Percentiles rank a stretch among this genome's conserved stretches.
Conservation (phyloP, 495 filamentous ascomycete genomes). For the Penicillium ucsense region DNA sequence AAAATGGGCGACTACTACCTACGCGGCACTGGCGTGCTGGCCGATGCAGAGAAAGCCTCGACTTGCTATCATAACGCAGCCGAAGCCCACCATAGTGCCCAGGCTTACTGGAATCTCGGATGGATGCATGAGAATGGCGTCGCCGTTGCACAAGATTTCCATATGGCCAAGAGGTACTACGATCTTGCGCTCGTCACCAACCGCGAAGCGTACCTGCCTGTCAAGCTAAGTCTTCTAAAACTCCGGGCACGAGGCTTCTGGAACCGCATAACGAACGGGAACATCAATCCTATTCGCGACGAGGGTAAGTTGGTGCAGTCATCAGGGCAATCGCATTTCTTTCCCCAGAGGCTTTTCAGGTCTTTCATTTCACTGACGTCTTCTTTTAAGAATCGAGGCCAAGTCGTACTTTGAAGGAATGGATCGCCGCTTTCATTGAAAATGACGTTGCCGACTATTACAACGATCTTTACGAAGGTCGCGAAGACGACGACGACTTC, state of each 20-base stretch:
- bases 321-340: background rate
- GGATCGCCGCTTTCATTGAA: constrained; percentile 73
- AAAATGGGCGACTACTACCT: constrained; percentile 99
- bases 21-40: constrained; percentile 56
- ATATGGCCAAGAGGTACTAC: constrained; percentile 93
- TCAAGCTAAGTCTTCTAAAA: constrained; percentile 80
- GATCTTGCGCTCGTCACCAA: constrained; percentile 88
- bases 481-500: constrained; percentile 48
- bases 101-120: constrained; percentile 93
- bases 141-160: constrained; percentile 89
- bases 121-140: constrained; percentile 99
- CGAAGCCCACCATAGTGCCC: constrained; percentile 81
- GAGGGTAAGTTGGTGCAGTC: constrained; percentile 45
- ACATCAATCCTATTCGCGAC: constrained; percentile 81
- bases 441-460: constrained; percentile 51
- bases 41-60: constrained; percentile 79
- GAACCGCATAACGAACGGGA: constrained; percentile 85
- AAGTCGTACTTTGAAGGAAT: constrained; percentile 68
- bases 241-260: constrained; percentile 76
- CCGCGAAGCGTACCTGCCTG: constrained; percentile 87
- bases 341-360: too few species aligned
- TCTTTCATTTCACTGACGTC: background rate
- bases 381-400: constrained; percentile 48
- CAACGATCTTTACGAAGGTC: constrained; percentile 45
- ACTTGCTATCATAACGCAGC: constrained; percentile 87